Evolutionary conservation across 148 eudicot species (phyloP).

Genomic region (Rhododendron williamsianum): DNA sequence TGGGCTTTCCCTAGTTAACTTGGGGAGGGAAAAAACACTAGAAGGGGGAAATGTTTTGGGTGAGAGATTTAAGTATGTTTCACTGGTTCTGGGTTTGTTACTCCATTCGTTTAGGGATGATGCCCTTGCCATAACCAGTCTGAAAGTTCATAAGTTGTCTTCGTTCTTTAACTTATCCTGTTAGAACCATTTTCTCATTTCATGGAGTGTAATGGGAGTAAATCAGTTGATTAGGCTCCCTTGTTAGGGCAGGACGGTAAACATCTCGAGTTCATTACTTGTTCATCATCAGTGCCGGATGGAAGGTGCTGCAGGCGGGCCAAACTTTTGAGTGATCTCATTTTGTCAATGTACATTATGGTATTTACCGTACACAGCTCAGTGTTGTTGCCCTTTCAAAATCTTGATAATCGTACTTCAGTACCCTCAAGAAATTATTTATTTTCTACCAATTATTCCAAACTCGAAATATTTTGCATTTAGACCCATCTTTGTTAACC

Average conservation of each 20-base stretch:
- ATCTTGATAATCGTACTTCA: background rate
- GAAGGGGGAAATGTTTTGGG: background rate
- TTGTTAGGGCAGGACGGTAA: background rate
- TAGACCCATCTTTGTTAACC: background rate
- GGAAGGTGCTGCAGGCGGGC: background rate
- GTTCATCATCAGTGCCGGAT: background rate
- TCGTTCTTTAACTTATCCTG: background rate
- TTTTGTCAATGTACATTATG: background rate
- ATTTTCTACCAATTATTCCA: background rate
- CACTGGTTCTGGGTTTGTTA: background rate
- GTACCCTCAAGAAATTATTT: background rate
- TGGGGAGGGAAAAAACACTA: background rate
- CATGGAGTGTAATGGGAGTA: background rate
- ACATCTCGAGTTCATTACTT: background rate
- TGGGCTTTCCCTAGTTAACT: background rate
- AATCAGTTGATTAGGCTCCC: background rate
- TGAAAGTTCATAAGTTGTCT: background rate
- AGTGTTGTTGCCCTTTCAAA: background rate
- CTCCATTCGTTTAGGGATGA: background rate
- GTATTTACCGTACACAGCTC: background rate
- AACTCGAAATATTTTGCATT: background rate
- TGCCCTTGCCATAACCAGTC: background rate
- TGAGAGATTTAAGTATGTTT: background rate
- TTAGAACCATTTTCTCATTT: background rate
- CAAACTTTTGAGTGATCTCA: background rate